Base-by-base conservation (phyloP, 148 eudicot species). In the Chenopodium formosanum region DNA sequence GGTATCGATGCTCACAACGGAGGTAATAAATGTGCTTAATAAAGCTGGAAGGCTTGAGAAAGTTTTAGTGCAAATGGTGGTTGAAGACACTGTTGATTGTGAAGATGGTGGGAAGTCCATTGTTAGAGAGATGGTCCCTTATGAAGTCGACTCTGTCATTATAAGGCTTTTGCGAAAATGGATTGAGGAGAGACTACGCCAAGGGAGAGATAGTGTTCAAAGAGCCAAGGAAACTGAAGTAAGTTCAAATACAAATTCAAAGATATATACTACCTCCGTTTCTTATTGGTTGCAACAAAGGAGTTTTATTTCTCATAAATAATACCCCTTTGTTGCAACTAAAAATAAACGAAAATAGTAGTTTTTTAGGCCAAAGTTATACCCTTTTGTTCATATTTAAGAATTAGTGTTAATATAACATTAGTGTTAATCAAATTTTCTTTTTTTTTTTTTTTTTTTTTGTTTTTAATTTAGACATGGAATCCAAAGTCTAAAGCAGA, bases 221-320 rank as follows among this genome's bases (percentile, higher is more conserved):
- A 94, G 90, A 83, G 91, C 94, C 16, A 96, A 91, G 83, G 98
- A 94, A 81, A 89, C 92, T 29, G 99, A 96, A 84, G 99, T 96
- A 84, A 91, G 90, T 86, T 20, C 7, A 25, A 27, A 23, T 47
- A 72, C 63, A 58, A 0, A 58, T 14, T 58, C 16, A 10, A 52
- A 52, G 14, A 40, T 40, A 40, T 40, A 40, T 40, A 40, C 44
- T 34, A 34, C 5, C 37, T 34, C 37, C 37, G 6, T 34, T 34
- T 34, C 5, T 25, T 25, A 25, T 25, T 25, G 25, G 25, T 25
- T 25, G 25, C 25, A 25, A 25, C 25, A 25, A 25, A 25, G 25
- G 25, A 25, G 25, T 25, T 25, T 25, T 25, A 25, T 25, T 0
- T 25, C 25, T 25, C 25, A 25, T 25, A 25, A 25, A 25, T 25